These are phyloP conservation scores for Fagus sylvatica DNA, from an alignment of 306 rosid genomes.

Conservation along the genomic window DNA sequence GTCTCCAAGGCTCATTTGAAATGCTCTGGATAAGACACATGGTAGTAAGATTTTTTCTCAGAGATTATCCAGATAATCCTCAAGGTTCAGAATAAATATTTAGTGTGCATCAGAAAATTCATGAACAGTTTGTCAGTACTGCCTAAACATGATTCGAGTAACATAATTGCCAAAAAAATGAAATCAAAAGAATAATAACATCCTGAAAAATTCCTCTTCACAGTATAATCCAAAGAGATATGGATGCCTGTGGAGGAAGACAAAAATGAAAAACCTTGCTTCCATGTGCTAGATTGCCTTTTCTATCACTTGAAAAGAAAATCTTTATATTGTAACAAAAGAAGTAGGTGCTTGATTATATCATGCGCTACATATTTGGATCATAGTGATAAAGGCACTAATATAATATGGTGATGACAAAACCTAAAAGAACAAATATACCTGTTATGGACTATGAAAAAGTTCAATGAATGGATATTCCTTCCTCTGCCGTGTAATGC, in stretches of 20 bases:
- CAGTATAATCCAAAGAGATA: neutral
- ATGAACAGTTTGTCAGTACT: neutral
- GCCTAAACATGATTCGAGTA: neutral
- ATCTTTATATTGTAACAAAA: neutral
- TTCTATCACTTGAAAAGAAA: too few relatives aligned
- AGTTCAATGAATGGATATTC: conserved; percentile 92
- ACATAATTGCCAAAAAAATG: neutral
- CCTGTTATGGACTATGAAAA: conserved; percentile 78
- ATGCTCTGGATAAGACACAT: too few relatives aligned
- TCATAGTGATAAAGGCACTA: neutral
- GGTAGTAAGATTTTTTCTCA: too few relatives aligned
- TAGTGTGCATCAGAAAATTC: neutral
- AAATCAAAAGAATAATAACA: neutral
- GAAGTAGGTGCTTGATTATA: neutral
- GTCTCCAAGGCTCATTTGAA: too few relatives aligned
- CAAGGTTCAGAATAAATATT: neutral
- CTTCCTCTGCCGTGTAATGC: conserved; percentile 78
- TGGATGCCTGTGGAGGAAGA: too few relatives aligned
- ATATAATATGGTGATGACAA: neutral
- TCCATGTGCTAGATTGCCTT: neutral
- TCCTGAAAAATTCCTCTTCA: neutral
- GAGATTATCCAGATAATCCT: too few relatives aligned
- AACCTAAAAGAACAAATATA: conserved; percentile 7
- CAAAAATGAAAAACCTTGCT: too few relatives aligned
- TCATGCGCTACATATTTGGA: neutral